phyloP scores from a whole-genome alignment of 805 yeast genomes.

The Millerozyma miso region DNA sequence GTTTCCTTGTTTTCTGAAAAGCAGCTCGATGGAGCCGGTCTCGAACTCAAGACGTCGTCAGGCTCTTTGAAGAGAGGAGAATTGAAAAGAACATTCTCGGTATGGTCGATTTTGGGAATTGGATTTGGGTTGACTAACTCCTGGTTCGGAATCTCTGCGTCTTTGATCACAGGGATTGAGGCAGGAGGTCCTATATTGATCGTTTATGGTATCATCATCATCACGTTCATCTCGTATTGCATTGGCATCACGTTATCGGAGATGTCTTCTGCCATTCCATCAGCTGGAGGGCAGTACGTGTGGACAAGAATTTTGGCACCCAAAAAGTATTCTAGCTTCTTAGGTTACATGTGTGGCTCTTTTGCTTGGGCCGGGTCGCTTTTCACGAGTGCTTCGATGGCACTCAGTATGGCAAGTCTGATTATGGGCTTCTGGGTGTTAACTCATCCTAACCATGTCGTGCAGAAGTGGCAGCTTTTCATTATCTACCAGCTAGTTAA shows the following conservation, averaged over 20 bases:
- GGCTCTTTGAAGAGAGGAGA: slow-evolving; percentile 6
- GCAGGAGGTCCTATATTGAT: slow-evolving; percentile 58
- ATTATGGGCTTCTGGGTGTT: slow-evolving; percentile 49
- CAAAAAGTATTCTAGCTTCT: slow-evolving; percentile 40
- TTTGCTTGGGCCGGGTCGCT: slow-evolving; percentile 60
- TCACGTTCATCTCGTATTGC: slow-evolving; percentile 43
- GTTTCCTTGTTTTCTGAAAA: neutral
- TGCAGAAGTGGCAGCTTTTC: slow-evolving; percentile 53
- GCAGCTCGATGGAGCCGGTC: neutral
- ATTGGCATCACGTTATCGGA: slow-evolving; percentile 52
- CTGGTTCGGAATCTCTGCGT: slow-evolving; percentile 58
- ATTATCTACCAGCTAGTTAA: slow-evolving; percentile 46
- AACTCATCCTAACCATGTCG: slow-evolving; percentile 29
- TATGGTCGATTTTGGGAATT: slow-evolving; percentile 47
- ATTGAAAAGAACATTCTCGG: slow-evolving; percentile 23
- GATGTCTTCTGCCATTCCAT: slow-evolving; percentile 49
- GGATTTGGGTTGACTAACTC: slow-evolving; percentile 60
- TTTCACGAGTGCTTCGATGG: slow-evolving; percentile 59
- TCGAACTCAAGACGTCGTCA: neutral
- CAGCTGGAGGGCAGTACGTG: slow-evolving; percentile 57
- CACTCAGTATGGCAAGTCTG: slow-evolving; percentile 49
- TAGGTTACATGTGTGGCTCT: slow-evolving; percentile 58
- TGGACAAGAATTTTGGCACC: slow-evolving; percentile 58
- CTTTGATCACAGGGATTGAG: slow-evolving; percentile 49
- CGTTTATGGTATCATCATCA: slow-evolving; percentile 52